phyloP scores from a whole-genome alignment of 768 basidiomycete genomes.

The Serendipita indica region DNA sequence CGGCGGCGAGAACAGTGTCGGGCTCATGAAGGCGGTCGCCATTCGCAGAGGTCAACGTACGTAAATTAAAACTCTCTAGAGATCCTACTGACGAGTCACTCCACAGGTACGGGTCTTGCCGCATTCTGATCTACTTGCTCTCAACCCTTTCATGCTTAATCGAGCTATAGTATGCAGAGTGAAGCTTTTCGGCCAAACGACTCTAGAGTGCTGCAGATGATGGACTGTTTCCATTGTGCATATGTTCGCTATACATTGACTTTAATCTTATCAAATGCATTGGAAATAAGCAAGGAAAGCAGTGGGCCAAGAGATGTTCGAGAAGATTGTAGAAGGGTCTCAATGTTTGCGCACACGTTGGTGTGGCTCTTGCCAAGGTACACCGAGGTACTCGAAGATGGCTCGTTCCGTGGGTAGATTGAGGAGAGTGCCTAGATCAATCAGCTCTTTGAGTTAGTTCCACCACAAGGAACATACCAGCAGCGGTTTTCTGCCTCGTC shows the following conservation, averaged over 20 bases:
- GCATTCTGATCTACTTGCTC: background rate
- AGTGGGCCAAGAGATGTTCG: no score
- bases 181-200: no score
- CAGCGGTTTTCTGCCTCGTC: conserved; percentile 41
- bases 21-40: background rate
- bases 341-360: conserved; percentile 61
- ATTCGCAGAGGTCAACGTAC: background rate
- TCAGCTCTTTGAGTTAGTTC: no score
- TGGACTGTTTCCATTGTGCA: background rate
- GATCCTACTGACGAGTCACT: background rate
- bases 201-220: background rate
- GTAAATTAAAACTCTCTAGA: background rate
- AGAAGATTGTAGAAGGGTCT: no score
- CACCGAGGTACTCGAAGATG: conserved; percentile 62
- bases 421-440: conserved; percentile 44
- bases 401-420: conserved; percentile 78
- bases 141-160: background rate
- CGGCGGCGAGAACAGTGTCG: conserved; percentile 4
- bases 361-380: conserved; percentile 74
- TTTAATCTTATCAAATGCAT: no score
- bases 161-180: background rate
- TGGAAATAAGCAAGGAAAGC: no score
- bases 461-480: conserved; percentile 32
- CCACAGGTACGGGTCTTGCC: background rate
- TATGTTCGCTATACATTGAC: background rate